Base-by-base conservation (phyloP, 2,329 filamentous ascomycete genomes). In the Penicillium nordicum region DNA sequence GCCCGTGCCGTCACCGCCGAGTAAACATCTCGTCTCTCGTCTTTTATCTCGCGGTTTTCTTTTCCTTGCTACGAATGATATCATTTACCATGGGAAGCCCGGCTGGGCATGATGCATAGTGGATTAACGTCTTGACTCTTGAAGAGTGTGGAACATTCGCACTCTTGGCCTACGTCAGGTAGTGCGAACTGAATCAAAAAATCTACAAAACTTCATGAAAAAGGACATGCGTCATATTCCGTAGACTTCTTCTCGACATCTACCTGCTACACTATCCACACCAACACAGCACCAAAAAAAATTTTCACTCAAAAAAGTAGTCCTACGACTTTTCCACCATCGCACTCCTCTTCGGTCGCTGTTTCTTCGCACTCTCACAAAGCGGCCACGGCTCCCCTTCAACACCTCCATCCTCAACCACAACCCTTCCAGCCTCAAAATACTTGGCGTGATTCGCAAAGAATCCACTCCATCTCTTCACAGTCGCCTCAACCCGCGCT, bases 391-490 rank as follows among this genome's bases (percentile, higher is more conserved):
- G 78, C 75, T 80, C 77, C 65, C 56, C 60, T 14, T 63, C 60
- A 49, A 63, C 64, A 37, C 76, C 63, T 60, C 73, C 81, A 58
- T 84, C 25, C 5, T 43, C 80, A 72, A 84, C 81, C 14, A 97
- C 37, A 21, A 40, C 84, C 70, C 81, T 84, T 4, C 94, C 94
- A 5, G 95, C 89, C 74, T 84, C 84, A 60, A 84, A 84, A 76
- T 97, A 97, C 77, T 90, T 91, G 69, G 87, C 83, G 70, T 85
- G 89, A 54, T 88, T 88, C 56, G 76, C 80, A 69, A 97, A 97
- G 77, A 97, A 91, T 50, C 83, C 80, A 58, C 88, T 85, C 94
- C 92, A 97, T 74, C 93, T 87, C 70, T 83, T 79, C 55, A 99
- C 79, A 12, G 85, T 84, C 23, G 85, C 83, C 57, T 84, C 73